Percentiles rank a stretch among this genome's conserved stretches.
These are phyloP conservation scores for Penicillium sclerotigenum DNA, from an alignment of 2,329 filamentous ascomycete species.

Conservation along the genomic window DNA sequence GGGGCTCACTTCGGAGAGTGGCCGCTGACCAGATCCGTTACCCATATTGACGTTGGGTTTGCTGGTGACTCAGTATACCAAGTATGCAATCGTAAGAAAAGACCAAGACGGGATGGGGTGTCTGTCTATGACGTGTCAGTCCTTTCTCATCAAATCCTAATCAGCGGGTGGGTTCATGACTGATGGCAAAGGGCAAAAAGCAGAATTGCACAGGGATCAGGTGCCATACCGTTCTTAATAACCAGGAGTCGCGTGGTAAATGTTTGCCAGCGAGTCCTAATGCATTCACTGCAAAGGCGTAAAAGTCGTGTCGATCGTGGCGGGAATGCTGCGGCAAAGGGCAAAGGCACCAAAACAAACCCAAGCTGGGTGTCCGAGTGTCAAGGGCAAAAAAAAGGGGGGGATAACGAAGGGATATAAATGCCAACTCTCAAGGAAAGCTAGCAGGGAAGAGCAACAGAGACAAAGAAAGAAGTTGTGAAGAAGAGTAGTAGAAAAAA, in stretches of 20 bases:
- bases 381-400: conserved; percentile 6
- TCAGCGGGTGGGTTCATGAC: background rate
- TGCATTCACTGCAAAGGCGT: conserved; percentile 9
- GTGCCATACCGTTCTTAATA: conserved; percentile 20
- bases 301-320: conserved; percentile 24
- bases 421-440: conserved; percentile 7
- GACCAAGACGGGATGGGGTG: conserved; percentile 5
- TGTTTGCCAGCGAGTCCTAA: conserved; percentile 17
- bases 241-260: conserved; percentile 15
- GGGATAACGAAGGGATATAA: conserved; percentile 25
- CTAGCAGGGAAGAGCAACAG: conserved; percentile 7
- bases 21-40: conserved; percentile 60
- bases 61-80: background rate
- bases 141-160: conserved; percentile 1
- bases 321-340: conserved; percentile 23
- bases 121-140: conserved; percentile 16
- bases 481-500: conserved; percentile 13
- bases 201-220: background rate
- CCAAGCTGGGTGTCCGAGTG: conserved; percentile 7
- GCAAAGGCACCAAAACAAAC: conserved; percentile 12
- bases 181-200: background rate
- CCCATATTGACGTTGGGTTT: conserved; percentile 63
- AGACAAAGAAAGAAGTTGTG: conserved; percentile 10
- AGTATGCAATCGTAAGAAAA: background rate
- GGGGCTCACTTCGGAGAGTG: conserved; percentile 84